Conservation (phyloP, 805 yeast species). For the Priceomyces fermenticarens region DNA sequence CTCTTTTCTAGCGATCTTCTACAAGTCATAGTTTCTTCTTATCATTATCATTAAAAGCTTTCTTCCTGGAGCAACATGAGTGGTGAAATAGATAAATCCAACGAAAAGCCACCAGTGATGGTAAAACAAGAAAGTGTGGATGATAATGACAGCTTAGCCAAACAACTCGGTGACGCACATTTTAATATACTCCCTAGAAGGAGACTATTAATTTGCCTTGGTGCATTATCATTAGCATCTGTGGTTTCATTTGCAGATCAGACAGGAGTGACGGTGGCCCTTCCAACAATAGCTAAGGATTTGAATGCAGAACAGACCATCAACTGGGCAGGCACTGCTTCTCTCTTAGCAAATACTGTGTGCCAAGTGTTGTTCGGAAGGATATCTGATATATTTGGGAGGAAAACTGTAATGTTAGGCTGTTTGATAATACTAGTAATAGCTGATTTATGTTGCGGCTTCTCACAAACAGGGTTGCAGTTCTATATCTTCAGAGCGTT, state of each 20-base stretch:
- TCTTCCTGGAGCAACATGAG: neutral
- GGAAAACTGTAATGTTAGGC: slow-evolving; percentile 42
- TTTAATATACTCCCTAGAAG: slow-evolving; percentile 37
- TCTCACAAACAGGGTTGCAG: slow-evolving; percentile 47
- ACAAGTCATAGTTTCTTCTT: no score
- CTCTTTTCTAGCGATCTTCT: no score
- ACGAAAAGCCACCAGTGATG: neutral
- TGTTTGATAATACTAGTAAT: slow-evolving; percentile 38
- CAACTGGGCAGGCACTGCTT: slow-evolving; percentile 59
- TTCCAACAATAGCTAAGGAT: slow-evolving; percentile 47
- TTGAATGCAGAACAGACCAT: slow-evolving; percentile 46
- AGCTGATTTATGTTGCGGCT: slow-evolving; percentile 50
- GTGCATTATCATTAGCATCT: slow-evolving; percentile 36
- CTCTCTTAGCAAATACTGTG: slow-evolving; percentile 47
- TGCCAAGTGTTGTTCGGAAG: slow-evolving; percentile 56
- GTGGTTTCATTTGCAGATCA: slow-evolving; percentile 48
- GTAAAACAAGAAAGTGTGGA: neutral
- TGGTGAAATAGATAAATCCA: no score
- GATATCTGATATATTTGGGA: slow-evolving; percentile 52
- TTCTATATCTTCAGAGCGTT: slow-evolving; percentile 52
- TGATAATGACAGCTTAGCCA: neutral
- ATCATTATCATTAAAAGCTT: no score
- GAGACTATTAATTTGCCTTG: slow-evolving; percentile 35
- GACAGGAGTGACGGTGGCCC: slow-evolving; percentile 46
- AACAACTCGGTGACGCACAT: slow-evolving; percentile 37